Conservation (phyloP, 495 filamentous ascomycete genomes). For the Tuber microsphaerosporum region DNA sequence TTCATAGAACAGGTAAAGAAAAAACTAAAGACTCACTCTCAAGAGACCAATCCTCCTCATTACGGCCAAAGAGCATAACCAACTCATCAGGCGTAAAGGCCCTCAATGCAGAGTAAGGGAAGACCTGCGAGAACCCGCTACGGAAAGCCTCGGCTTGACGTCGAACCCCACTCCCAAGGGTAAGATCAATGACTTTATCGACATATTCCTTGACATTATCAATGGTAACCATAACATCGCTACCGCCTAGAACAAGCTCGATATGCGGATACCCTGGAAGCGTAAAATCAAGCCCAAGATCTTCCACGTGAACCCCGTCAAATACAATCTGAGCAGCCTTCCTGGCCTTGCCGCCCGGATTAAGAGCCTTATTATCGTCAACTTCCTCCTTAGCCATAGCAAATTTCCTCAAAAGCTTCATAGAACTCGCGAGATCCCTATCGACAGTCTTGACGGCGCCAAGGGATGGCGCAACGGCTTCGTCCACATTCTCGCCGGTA, state of each 20-base stretch:
- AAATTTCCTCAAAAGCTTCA: constrained; percentile 85
- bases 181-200: constrained; percentile 84
- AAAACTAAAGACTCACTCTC: constrained; percentile 62
- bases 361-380: constrained; percentile 59
- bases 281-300: constrained; percentile 87
- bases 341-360: constrained; percentile 59
- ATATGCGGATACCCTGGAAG: constrained; percentile 87
- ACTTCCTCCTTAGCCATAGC: constrained; percentile 72
- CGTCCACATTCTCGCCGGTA: constrained; percentile 63
- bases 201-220: constrained; percentile 84
- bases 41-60: constrained; percentile 95
- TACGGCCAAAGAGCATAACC: constrained; percentile 89
- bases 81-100: constrained; percentile 95
- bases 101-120: constrained; percentile 83
- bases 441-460: constrained; percentile 92
- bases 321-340: constrained; percentile 62
- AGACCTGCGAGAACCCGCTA: constrained; percentile 87
- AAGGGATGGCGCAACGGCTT: constrained; percentile 71
- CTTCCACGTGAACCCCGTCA: constrained; percentile 70
- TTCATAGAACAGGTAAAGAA: background rate
- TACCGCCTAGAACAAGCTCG: constrained; percentile 69
- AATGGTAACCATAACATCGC: constrained; percentile 68
- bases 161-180: constrained; percentile 76
- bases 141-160: constrained; percentile 88
- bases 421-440: constrained; percentile 70